Conservation (phyloP, 352 stramenopile species). For the Pythium scleroteichum region DNA sequence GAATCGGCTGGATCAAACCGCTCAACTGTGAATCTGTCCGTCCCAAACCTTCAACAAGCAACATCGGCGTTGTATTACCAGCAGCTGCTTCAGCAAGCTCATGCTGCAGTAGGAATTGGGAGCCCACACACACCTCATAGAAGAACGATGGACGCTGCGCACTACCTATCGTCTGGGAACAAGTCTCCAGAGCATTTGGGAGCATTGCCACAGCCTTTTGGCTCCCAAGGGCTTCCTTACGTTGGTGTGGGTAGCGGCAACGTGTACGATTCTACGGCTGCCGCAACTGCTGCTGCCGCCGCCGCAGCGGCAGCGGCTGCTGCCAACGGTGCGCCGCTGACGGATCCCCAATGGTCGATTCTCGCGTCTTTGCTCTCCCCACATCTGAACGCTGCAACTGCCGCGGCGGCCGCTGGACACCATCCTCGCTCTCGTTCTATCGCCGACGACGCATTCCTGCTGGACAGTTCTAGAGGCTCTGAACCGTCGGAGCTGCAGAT, state of each 20-base stretch:
- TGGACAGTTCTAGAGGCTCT: conserved; percentile 84
- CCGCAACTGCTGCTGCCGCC: conserved; percentile 19
- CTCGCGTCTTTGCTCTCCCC: conserved; percentile 77
- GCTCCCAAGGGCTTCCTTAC: conserved; percentile 9
- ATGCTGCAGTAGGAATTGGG: conserved; percentile 4
- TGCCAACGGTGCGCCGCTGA: conserved; percentile 31
- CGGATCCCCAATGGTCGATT: conserved; percentile 77
- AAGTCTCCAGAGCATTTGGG: conserved; percentile 16
- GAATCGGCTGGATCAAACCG: conserved; percentile 5
- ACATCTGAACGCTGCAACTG: conserved; percentile 34
- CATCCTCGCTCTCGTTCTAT: conserved; percentile 20
- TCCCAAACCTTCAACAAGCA: neutral
- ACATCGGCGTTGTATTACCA: conserved; percentile 23
- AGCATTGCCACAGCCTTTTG: conserved; percentile 24
- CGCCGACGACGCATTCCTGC: conserved; percentile 46
- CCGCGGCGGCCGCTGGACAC: conserved; percentile 7
- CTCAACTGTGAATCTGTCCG: neutral
- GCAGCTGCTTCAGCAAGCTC: conserved; percentile 25
- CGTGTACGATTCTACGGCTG: conserved; percentile 22
- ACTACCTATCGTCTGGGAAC: neutral
- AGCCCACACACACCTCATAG: conserved; percentile 12
- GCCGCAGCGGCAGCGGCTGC: conserved; percentile 23
- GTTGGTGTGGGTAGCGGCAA: neutral
- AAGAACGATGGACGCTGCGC: neutral
- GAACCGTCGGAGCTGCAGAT: conserved; percentile 63